Evolutionary conservation across 2,329 filamentous ascomycete species (phyloP).

Genomic region (Elsinoe australis): DNA sequence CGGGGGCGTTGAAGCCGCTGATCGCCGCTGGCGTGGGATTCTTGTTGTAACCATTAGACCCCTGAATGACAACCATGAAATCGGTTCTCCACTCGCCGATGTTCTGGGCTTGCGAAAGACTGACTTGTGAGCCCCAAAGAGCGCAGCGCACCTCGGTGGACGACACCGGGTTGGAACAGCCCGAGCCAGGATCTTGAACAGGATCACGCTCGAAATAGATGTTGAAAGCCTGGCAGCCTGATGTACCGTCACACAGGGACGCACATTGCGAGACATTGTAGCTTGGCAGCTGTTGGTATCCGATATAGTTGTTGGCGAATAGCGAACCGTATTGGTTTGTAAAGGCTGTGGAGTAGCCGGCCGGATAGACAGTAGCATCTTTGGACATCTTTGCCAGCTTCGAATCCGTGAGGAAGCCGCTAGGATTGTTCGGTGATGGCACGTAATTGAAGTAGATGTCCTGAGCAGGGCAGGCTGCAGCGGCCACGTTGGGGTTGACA

Average conservation of each 20-base stretch:
- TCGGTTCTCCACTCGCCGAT: conserved; percentile 24
- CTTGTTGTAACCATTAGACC: conserved; percentile 21
- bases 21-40: conserved; percentile 17
- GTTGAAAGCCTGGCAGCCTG: conserved; percentile 22
- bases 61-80: conserved; percentile 27
- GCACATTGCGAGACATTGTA: conserved; percentile 20
- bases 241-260: conserved; percentile 18
- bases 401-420: conserved; percentile 18
- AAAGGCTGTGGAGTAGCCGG: conserved; percentile 20
- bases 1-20: conserved; percentile 17
- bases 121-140: conserved; percentile 16
- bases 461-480: conserved; percentile 3
- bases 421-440: conserved; percentile 16
- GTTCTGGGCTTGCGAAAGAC: conserved; percentile 24
- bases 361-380: conserved; percentile 16
- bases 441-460: conserved; percentile 16
- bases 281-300: conserved; percentile 16
- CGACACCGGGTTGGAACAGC: conserved; percentile 17
- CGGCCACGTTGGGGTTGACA: background rate
- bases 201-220: conserved; percentile 23
- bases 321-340: conserved; percentile 16
- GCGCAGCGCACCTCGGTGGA: conserved; percentile 17
- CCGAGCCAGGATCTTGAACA: conserved; percentile 18
- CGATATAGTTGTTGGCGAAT: conserved; percentile 20
- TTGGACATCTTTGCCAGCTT: conserved; percentile 16